Percentiles rank a stretch among this genome's conserved stretches.
Evolutionary conservation across 2,329 filamentous ascomycete genomes (phyloP).

Genomic region (Botrytis medusae): DNA sequence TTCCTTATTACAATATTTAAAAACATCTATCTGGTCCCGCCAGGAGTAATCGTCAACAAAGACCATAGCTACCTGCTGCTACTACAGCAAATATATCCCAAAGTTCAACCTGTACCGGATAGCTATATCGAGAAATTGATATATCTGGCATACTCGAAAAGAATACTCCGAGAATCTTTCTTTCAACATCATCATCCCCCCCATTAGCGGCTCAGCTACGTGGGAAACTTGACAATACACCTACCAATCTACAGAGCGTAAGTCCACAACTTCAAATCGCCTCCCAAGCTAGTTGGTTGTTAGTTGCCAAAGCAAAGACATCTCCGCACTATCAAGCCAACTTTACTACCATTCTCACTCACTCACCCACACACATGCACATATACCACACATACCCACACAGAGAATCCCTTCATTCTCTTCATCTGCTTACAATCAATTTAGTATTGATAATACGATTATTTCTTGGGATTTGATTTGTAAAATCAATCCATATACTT

Average conservation of each 20-base stretch:
- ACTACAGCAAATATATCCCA: not conserved
- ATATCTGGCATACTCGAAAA: not conserved
- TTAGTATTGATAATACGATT: not conserved
- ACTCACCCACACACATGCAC: not conserved
- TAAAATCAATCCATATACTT: not conserved
- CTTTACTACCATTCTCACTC: not conserved
- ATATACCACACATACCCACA: not conserved
- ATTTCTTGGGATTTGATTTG: not conserved
- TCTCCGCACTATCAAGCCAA: conserved; percentile 7
- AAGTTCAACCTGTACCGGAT: not conserved
- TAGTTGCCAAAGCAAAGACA: not conserved
- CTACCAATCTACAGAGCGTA: not conserved
- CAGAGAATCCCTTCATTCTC: conserved; percentile 27
- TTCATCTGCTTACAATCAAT: conserved; percentile 36
- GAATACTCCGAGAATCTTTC: conserved; percentile 4
- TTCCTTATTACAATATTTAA: not conserved
- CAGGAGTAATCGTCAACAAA: not conserved
- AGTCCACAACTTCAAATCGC: not conserved
- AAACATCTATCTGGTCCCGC: not conserved
- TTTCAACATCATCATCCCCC: not conserved
- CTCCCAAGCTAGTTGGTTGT: conserved; percentile 1
- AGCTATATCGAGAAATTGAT: not conserved
- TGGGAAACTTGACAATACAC: not conserved
- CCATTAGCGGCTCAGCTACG: not conserved
- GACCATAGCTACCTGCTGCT: not conserved